Evolutionary conservation across 768 basidiomycete genomes (phyloP), one percentile per base, ranked within the genome.

Genomic region (Butyriboletus loyo): DNA sequence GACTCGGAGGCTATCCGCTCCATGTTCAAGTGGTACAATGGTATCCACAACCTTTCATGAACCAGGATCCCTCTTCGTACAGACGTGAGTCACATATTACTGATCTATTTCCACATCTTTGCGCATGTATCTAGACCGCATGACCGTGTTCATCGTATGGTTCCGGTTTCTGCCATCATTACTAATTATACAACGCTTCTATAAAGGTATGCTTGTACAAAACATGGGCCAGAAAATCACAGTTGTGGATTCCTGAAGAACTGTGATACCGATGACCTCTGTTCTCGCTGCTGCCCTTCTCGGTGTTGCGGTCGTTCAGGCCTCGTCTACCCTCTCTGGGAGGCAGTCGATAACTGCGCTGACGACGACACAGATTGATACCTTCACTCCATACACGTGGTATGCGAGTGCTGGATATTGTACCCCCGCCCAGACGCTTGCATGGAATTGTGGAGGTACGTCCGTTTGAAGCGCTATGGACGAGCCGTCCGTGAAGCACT

Each of bases 361-460:
- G 45, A 65, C 73, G 27, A 57, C 70, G 6, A 24, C 75, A 0
- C 70, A 81, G 56, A 73, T 83, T 7, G 56, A 69, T 7, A 32
- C 58, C 13, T 84, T 74, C 63, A 74, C 59, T 34, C 73, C 82
- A 1, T 84, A 76, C 67, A 75, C 79, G 0, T 69, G 65, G 50
- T 83, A 77, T 56, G 80, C 83, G 1, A 75, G 76, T 32, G 63
- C 80, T 10, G 82, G 71, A 1, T 79, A 80, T 56, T 85, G 84
- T 50, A 46, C 64, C 15, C 67, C 80, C 7, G 47, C 73, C 4
- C 48, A 66, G 36, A 79, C 76, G 24, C 56, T 75, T 37, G 69
- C 71, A 21, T 84, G 83, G 81, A 62, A 73, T 28, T 85, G 83
- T 64, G 84, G 84, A 66, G 55, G 81, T 80, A 55, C 49, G 75